Percentiles rank a stretch among this genome's conserved stretches.
These are phyloP conservation scores for Yamadazyma siamensis DNA, from an alignment of 1,139 yeast genomes.

Conservation along the genomic window DNA sequence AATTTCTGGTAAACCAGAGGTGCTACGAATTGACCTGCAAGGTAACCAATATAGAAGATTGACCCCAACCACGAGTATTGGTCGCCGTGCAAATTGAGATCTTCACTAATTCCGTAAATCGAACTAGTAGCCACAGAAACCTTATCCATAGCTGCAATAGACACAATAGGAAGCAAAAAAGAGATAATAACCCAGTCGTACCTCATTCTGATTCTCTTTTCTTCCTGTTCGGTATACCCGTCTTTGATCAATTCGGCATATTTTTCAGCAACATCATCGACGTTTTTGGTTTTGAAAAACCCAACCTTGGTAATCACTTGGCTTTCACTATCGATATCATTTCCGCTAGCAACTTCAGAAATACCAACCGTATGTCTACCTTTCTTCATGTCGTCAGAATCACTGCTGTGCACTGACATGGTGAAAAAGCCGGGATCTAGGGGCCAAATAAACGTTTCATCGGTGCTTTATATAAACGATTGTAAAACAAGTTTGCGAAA, in stretches of 20 bases:
- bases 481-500: too few species aligned
- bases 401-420: background rate
- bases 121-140: slow-evolving; percentile 26
- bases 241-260: slow-evolving; percentile 14
- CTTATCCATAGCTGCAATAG: slow-evolving; percentile 15
- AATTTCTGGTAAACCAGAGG: slow-evolving; percentile 33
- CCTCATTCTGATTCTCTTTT: slow-evolving; percentile 29
- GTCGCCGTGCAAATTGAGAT: slow-evolving; percentile 44
- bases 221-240: slow-evolving; percentile 11
- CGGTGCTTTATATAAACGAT: too few species aligned
- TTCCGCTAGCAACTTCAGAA: slow-evolving; percentile 5
- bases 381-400: slow-evolving; percentile 5
- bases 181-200: slow-evolving; percentile 55
- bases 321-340: slow-evolving; percentile 1
- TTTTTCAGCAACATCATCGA: slow-evolving; percentile 12
- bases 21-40: slow-evolving; percentile 45
- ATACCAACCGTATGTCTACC: slow-evolving; percentile 7
- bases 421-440: background rate
- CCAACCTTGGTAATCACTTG: background rate
- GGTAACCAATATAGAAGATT: slow-evolving; percentile 51
- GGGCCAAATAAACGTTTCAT: too few species aligned
- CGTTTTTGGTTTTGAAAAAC: background rate
- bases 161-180: slow-evolving; percentile 38
- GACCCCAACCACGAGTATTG: slow-evolving; percentile 55
- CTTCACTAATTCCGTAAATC: slow-evolving; percentile 50